Evolutionary conservation across 78 protist species (phyloP).

Genomic region (Chrysochromulina parva): DNA sequence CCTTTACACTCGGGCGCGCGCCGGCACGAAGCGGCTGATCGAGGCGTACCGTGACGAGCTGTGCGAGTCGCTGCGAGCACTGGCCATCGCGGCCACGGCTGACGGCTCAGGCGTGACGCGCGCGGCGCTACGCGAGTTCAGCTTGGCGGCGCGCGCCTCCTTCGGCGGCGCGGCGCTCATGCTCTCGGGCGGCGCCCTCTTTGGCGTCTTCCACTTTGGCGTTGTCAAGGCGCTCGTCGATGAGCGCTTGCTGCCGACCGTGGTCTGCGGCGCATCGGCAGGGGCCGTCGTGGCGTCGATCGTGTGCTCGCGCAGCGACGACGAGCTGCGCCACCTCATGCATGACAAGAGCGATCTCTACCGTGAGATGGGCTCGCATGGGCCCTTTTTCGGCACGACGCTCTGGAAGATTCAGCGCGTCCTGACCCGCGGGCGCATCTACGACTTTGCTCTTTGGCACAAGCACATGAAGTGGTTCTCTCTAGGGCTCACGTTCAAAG

Average conservation of each 20-base stretch:
- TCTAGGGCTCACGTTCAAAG: conserved; percentile 6
- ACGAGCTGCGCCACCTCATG: neutral
- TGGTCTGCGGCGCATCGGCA: conserved; percentile 57
- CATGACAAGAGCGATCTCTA: neutral
- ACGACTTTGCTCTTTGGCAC: neutral
- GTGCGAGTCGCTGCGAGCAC: neutral
- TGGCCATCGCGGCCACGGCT: neutral
- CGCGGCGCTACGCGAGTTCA: neutral
- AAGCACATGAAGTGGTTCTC: neutral
- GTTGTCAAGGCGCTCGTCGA: conserved; percentile 36
- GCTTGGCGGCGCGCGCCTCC: neutral
- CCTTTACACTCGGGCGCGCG: neutral
- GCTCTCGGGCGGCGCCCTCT: conserved; percentile 48
- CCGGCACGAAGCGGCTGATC: neutral
- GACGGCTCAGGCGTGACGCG: neutral
- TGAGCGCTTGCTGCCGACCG: conserved; percentile 4
- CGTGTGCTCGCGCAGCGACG: conserved; percentile 34
- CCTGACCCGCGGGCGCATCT: neutral
- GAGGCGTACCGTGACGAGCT: neutral
- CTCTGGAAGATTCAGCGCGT: neutral
- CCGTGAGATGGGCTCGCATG: conserved; percentile 5
- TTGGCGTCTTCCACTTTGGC: conserved; percentile 41
- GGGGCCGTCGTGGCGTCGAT: conserved; percentile 62
- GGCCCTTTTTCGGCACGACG: neutral
- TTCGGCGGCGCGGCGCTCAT: conserved; percentile 35